Percentiles rank a stretch among this genome's conserved stretches.
phyloP scores from a whole-genome alignment of 495 filamentous ascomycete genomes.

The Hyaloscypha bicolor region DNA sequence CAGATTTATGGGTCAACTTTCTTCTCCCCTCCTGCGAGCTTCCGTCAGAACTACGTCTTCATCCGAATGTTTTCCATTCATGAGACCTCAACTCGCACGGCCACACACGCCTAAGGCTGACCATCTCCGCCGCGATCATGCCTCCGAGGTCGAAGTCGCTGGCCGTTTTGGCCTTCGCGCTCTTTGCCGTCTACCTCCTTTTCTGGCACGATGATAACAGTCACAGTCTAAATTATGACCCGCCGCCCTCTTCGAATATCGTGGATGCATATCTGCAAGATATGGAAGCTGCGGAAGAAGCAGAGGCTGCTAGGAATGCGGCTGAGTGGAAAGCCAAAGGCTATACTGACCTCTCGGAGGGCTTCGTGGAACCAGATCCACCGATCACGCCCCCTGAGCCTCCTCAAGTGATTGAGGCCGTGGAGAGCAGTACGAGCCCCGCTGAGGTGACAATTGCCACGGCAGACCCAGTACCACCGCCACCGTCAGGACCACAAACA shows the following conservation, averaged over 20 bases:
- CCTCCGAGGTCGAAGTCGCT: conserved; percentile 4
- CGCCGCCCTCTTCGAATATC: background rate
- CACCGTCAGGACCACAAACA: background rate
- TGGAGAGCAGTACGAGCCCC: background rate
- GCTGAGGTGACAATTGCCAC: background rate
- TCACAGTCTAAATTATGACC: background rate
- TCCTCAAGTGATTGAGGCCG: background rate
- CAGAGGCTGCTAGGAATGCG: background rate
- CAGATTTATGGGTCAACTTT: background rate
- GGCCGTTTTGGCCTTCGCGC: conserved; percentile 1
- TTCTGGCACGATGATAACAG: conserved; percentile 3
- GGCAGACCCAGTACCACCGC: background rate
- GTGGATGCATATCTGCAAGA: conserved; percentile 1
- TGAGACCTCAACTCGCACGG: background rate
- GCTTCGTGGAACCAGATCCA: too few species aligned
- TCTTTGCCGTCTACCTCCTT: conserved; percentile 2
- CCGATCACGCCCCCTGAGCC: background rate
- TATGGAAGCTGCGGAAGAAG: background rate
- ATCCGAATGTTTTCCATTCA: background rate
- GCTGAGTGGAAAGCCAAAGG: background rate
- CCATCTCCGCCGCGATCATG: background rate
- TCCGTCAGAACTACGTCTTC: background rate
- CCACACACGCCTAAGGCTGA: background rate
- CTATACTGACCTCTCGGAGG: conserved; percentile 5
- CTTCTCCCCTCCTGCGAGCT: background rate